Base-by-base conservation (phyloP, 768 basidiomycete genomes). In the Tremella fuciformis region DNA sequence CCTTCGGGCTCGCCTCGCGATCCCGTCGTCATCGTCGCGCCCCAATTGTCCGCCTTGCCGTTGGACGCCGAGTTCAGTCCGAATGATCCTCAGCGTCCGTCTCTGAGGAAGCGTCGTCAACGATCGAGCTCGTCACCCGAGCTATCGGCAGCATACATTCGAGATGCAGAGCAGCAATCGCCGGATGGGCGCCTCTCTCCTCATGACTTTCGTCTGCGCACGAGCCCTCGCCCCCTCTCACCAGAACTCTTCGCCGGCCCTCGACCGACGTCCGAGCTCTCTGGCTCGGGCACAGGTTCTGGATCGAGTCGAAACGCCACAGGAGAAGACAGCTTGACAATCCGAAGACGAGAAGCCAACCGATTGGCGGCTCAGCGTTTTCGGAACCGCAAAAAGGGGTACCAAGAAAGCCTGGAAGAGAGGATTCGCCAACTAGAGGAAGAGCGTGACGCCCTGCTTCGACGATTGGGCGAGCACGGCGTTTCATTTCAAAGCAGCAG, bases 301-400 rank as follows among this genome's bases (percentile, higher is more conserved):
- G 42, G 42, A 4, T n/a, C n/a, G 6, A 46, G 42, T 22, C n/a
- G 22, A 15, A 46, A 46, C 16, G 22, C 42, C 42, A 22, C 13
- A 4, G 34, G 44, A 21, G 66, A 62, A 53, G 54, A 62, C 13
- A 46, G 9, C 0, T 48, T 60, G 8, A 55, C 62, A 18, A 29
- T 66, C 13, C 57, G 67, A 26, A 39, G 75, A 26, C 65, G 75
- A 13, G 75, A 76, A 58, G 75, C 75, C 16, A 74, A 76, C 54
- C 58, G 75, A 26, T 57, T 76, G 22, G 75, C 75, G 0, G 75
- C 75, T 3, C 73, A 74, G 54, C 60, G 75, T 0, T 76, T 76
- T 51, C 49, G 75, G 18, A 74, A 67, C 24, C 44, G 75, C 47
- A 76, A 76, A 58, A 76, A 76, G 64, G 71, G 73, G 15, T 74